Conservation (phyloP, 768 basidiomycete genomes). For the Cystobasidium onofrii region DNA sequence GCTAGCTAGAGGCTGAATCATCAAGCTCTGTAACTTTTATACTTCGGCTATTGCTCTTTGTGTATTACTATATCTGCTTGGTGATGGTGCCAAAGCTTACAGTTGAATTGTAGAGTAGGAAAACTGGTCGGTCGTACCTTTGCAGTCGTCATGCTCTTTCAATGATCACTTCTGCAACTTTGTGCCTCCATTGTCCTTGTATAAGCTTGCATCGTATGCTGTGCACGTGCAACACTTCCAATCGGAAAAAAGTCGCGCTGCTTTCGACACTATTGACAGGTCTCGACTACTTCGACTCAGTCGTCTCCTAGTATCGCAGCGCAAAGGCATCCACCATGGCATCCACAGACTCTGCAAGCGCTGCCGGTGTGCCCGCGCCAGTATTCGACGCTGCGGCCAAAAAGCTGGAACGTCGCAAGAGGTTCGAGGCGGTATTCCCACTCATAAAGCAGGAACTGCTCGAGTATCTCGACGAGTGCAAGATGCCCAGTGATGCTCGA, state of each 20-base stretch:
- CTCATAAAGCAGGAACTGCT: conserved; percentile 70
- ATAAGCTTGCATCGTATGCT: no score
- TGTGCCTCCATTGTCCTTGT: no score
- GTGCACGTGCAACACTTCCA: no score
- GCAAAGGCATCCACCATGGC: conserved; percentile 10
- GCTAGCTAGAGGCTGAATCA: background rate
- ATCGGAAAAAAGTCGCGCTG: background rate
- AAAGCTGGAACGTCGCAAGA: conserved; percentile 32
- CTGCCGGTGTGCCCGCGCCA: background rate
- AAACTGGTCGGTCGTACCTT: no score
- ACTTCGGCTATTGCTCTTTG: background rate
- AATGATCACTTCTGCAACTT: background rate
- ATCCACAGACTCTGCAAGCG: background rate
- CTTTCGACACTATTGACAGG: no score
- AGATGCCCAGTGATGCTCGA: conserved; percentile 73
- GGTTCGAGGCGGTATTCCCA: conserved; percentile 65
- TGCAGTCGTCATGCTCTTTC: no score
- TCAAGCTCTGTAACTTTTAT: background rate
- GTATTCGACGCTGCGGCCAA: conserved; percentile 20
- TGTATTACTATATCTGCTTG: no score
- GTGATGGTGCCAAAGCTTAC: no score
- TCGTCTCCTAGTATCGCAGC: no score
- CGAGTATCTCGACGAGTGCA: conserved; percentile 57
- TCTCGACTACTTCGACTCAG: no score
- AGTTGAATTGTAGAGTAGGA: background rate